Percentiles rank a stretch among this genome's conserved stretches.
phyloP scores from a whole-genome alignment of 768 basidiomycete species.

The Crepidotus variabilis region DNA sequence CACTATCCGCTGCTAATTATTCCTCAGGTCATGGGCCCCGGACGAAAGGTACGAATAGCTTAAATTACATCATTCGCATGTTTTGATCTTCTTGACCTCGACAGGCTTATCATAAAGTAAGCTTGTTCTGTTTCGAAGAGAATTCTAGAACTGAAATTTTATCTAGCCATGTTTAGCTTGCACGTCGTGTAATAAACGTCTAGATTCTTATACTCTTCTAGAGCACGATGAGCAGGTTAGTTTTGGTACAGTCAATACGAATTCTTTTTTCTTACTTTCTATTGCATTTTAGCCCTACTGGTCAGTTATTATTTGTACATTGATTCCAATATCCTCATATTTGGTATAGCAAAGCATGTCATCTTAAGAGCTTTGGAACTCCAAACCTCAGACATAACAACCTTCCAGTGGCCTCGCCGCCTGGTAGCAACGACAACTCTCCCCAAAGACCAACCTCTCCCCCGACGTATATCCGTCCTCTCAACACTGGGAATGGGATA shows the following conservation, averaged over 20 bases:
- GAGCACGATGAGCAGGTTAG: conserved; percentile 83
- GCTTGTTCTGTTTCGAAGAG: background rate
- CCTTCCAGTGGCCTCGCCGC: conserved; percentile 43
- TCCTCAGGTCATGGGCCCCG: conserved; percentile 76
- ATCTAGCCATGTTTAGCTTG: conserved; percentile 76
- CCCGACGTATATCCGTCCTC: conserved; percentile 9
- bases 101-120: conserved; percentile 79
- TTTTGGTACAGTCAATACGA: conserved; percentile 7
- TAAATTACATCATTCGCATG: conserved; percentile 3
- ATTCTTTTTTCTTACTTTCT: background rate
- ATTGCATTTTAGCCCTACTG: conserved; percentile 44
- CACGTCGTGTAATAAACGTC: conserved; percentile 67
- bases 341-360: conserved; percentile 70
- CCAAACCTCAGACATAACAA: conserved; percentile 70
- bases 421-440: conserved; percentile 14
- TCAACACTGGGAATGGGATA: conserved; percentile 7
- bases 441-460: conserved; percentile 23
- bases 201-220: conserved; percentile 72
- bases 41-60: conserved; percentile 63
- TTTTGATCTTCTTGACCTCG: background rate
- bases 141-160: conserved; percentile 5
- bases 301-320: conserved; percentile 22
- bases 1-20: conserved; percentile 7
- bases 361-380: conserved; percentile 76
- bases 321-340: background rate